Evolutionary conservation across 768 basidiomycete species (phyloP).

Genomic region (Amanita muscaria): DNA sequence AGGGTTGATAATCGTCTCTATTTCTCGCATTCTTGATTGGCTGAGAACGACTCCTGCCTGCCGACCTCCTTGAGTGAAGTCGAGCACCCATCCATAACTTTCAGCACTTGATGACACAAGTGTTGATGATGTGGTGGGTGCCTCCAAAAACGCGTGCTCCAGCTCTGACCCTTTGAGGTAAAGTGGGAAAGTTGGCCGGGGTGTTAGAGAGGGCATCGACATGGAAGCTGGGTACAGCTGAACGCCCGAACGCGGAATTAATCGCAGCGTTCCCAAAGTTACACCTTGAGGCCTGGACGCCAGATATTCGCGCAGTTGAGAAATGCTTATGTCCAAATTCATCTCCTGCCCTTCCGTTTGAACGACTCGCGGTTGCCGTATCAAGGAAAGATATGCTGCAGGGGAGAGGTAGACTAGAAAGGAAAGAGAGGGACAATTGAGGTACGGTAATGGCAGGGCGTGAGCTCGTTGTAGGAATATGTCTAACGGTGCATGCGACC

Average conservation of each 20-base stretch:
- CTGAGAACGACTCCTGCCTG: conserved; percentile 58
- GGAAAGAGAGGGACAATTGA: conserved; percentile 56
- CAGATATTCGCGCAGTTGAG: conserved; percentile 39
- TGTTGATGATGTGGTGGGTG: conserved; percentile 16
- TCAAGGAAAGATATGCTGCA: conserved; percentile 53
- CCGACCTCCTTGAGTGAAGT: conserved; percentile 54
- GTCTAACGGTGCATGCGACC: conserved; percentile 50
- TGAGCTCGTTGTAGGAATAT: conserved; percentile 60
- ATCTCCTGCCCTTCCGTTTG: conserved; percentile 20
- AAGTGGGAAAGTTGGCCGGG: conserved; percentile 48
- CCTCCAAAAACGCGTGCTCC: conserved; percentile 46
- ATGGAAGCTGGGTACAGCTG: conserved; percentile 35
- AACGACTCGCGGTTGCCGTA: conserved; percentile 25
- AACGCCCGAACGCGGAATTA: conserved; percentile 26
- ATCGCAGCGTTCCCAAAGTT: conserved; percentile 45
- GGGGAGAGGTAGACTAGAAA: conserved; percentile 70
- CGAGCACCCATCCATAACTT: conserved; percentile 55
- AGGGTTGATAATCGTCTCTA: conserved; percentile 55
- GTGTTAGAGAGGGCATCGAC: conserved; percentile 35
- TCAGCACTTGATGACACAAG: conserved; percentile 13
- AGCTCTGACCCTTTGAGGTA: conserved; percentile 33
- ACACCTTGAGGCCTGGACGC: conserved; percentile 35
- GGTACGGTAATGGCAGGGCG: conserved; percentile 64
- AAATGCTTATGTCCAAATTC: conserved; percentile 39
- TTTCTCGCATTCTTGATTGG: conserved; percentile 65